Base-by-base conservation (phyloP, 148 eudicot species). In the Agrostemma githago region DNA sequence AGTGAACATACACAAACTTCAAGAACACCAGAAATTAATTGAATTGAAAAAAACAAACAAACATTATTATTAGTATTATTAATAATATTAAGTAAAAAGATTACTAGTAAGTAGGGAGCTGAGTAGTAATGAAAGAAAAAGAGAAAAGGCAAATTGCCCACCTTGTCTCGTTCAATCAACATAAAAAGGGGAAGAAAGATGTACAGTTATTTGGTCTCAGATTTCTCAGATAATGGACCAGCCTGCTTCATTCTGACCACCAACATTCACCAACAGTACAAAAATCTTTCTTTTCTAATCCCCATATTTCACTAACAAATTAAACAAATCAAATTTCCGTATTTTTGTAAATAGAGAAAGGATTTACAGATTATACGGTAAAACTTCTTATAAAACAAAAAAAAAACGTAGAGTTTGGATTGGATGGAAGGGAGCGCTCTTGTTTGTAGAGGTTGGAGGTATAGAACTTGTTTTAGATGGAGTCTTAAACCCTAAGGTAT, bases 81-180 rank as follows among this genome's bases (percentile, higher is more conserved):
- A 41, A 66, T 26, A 44, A 69, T 46, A 41, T 66, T 26, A 44
- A 69, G 26, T 34, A 48, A 63, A 62, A 60, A 67, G 19, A 9
- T 39, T 65, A 0, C n/a, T 38, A 43, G 9, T 41, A 56, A 74
- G 6, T 48, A 62, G 34, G 34, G 34, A 26, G n/a, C n/a, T n/a
- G n/a, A n/a, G 34, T 26, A 26, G 34, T 26, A 43, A 42, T 7
- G 53, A 43, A 63, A 57, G 59, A 71, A 86, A 80, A 84, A 74
- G 84, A 80, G 69, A 78, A 85, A 86, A 82, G 80, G 90, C 82
- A 85, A 81, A 78, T 77, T 81, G 79, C 82, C 72, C 76, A 71
- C 60, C 73, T 79, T 85, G 93, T 87, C 81, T 87, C 66, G 91
- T 89, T 91, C 89, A 89, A 89, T 89, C 93, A 89, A 78, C 73